Base-by-base conservation (phyloP, 257 asterid genomes). In the Scutellaria barbata region DNA sequence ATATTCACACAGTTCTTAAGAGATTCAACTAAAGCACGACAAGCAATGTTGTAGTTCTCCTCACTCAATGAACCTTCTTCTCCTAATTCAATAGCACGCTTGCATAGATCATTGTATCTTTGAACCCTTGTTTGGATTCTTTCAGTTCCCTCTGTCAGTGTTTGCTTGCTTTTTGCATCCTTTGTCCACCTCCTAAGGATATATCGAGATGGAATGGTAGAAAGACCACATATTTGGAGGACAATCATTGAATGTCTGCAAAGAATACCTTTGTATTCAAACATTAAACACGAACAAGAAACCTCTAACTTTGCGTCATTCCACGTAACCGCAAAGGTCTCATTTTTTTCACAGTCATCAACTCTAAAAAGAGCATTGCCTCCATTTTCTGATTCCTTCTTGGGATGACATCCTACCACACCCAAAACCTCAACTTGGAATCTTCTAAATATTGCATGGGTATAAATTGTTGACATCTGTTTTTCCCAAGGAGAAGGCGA, bases 401-500 rank as follows among this genome's bases (percentile, higher is more conserved):
- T 94, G 63, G 98, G 97, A 81, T 94, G 98, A 67, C 98, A 94
- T 58, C 98, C 98, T 14, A 94, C 96, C 54, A 94, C 98, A 46
- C 98, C 98, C 85, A 94, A 78, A 71, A 94, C 98, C 83, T 94
- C 98, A 18, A 85, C 81, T 68, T 94, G 98, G 78, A 94, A 94
- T 76, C 87, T 90, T 83, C 87, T 87, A 74, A 94, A 94, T 76
- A 94, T 88, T 2, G 96, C 82, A 69, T 94, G 98, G 4, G 98
- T 94, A 66, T 89, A 90, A 65, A 91, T 83, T 9, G 96, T 78
- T 8, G 98, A 94, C 97, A 91, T 87, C 75, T 94, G 97, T 71
- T 94, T 94, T 80, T 94, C 98, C 97, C 98, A 94, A 53, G 98
- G 98, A 39, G 98, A 94, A 67, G 98, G 98, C 0, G 98, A 94